Evolutionary conservation across 1,139 yeast species (phyloP), one percentile per base, ranked within the genome.

Genomic region (Saccharomyces hybrid): DNA sequence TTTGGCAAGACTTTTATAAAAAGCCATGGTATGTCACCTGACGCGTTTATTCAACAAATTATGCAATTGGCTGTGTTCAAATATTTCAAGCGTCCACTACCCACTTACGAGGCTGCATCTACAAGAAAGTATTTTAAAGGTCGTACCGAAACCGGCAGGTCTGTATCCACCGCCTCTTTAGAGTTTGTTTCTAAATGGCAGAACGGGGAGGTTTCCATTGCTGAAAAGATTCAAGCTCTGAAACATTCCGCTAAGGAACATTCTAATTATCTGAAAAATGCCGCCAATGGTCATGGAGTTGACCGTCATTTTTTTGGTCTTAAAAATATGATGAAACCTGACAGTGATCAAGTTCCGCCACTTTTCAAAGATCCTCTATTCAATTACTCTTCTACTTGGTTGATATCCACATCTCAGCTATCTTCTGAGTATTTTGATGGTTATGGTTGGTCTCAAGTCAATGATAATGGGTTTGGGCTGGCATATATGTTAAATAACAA

Each of bases 361-460:
- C 73, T 93, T 52, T 90, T 84, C 78, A 70, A 77, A 47, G 96
- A 93, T 72, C 89, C 96, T 20, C 75, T 88, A 58, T 88, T 79
- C 69, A 67, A 76, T 50, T 90, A 88, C 76, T 85, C 96, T n/a
- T 75, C 82, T 52, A 80, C 87, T 44, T 93, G 99, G 99, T 85
- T 80, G 71, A 71, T 93, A 55, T 88, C 96, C 14, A 82, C 96
- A 5, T 89, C 97, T 2, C 98, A 93, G 73, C 78, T 93, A 63
- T 88, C 95, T 13, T 86, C 96, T 9, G 96, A 89, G 70, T 78
- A 76, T 73, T 88, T 89, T 75, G 90, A 89, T 70, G 93, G 96
- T 54, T 93, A 93, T 80, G 99, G 99, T 52, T 93, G 91, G 90
- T 84, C 97, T 28, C 96, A 95, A 71, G 98, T 93, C 54, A 84